A percentile compares a stretch with the other conserved stretches of the same genome.
These are phyloP conservation scores for Podaxis sp. DNA, from an alignment of 768 basidiomycete genomes.

Conservation along the genomic window DNA sequence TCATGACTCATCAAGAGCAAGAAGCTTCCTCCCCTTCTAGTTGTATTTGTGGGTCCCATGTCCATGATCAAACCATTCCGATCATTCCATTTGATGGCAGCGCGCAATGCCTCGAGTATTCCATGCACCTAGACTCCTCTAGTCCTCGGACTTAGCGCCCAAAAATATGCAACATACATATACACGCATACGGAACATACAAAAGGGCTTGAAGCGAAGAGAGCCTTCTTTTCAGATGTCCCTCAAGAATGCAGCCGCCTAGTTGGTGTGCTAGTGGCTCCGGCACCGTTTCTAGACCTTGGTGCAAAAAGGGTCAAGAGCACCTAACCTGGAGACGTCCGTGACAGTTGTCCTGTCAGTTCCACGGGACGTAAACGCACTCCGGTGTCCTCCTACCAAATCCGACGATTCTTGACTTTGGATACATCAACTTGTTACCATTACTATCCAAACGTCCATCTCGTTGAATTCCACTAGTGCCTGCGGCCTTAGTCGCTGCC, in stretches of 20 bases:
- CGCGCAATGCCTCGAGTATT: background rate
- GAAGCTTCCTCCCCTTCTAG: background rate
- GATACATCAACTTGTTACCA: background rate
- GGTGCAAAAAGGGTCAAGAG: background rate
- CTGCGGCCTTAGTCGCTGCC: background rate
- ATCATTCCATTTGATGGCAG: background rate
- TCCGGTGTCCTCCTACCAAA: background rate
- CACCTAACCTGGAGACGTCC: background rate
- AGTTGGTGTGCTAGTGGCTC: background rate
- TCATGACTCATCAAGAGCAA: background rate
- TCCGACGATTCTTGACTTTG: background rate
- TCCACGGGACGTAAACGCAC: background rate
- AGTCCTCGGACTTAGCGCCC: background rate
- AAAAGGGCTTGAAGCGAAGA: background rate
- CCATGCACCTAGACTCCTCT: background rate
- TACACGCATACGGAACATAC: background rate
- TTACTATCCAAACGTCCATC: background rate
- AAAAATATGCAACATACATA: background rate
- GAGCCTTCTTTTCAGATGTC: background rate
- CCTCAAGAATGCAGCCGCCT: background rate
- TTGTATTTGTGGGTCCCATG: background rate
- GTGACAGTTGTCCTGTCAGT: background rate
- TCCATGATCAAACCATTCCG: background rate
- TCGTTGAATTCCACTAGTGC: background rate
- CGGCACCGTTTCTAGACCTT: background rate